Evolutionary conservation across 1,284 basidiomycete genomes (phyloP).

Genomic region (Kwoniella shivajii): DNA sequence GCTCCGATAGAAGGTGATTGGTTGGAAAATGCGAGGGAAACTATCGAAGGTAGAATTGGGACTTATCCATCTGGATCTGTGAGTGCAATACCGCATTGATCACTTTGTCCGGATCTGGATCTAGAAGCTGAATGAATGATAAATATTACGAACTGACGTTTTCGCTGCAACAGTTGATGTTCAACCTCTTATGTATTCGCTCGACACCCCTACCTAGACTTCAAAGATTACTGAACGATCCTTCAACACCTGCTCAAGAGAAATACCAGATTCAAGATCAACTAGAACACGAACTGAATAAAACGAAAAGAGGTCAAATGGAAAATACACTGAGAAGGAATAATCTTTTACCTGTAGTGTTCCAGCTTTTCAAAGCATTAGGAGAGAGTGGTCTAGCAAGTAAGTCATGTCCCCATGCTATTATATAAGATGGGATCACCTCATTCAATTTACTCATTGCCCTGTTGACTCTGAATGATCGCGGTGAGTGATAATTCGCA

Average conservation of each 20-base stretch:
- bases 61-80: slow-evolving; percentile 84
- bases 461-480: background rate
- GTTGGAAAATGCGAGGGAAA: slow-evolving; percentile 76
- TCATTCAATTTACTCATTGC: background rate
- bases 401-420: slow-evolving; percentile 15
- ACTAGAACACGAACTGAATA: slow-evolving; percentile 73
- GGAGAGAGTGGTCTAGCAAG: slow-evolving; percentile 36
- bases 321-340: slow-evolving; percentile 63
- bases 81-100: no score
- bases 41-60: slow-evolving; percentile 78
- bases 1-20: slow-evolving; percentile 70
- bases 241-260: slow-evolving; percentile 57
- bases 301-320: slow-evolving; percentile 68
- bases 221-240: slow-evolving; percentile 62
- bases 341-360: slow-evolving; percentile 44
- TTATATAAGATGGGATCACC: no score
- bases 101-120: no score
- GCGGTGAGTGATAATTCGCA: background rate
- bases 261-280: slow-evolving; percentile 60
- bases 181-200: slow-evolving; percentile 82
- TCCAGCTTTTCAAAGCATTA: slow-evolving; percentile 44
- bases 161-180: slow-evolving; percentile 85
- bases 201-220: slow-evolving; percentile 74
- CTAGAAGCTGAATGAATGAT: no score
- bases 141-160: no score